phyloP scores from a whole-genome alignment of 495 filamentous ascomycete species.

The Neurospora cerealis region DNA sequence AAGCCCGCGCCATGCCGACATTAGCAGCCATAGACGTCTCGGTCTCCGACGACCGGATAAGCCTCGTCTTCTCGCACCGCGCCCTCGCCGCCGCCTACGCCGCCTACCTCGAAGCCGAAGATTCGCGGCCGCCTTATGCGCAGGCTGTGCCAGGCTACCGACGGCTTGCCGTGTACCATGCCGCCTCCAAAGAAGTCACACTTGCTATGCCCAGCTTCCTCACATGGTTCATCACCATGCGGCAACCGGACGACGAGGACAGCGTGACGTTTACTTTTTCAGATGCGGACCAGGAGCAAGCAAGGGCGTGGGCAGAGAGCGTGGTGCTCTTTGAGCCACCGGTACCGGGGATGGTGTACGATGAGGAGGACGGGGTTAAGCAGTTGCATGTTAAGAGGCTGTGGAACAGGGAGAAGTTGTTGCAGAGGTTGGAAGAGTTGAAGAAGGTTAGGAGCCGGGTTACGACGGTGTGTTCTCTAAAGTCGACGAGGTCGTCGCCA shows the following conservation, averaged over 20 bases:
- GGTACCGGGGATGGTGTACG: constrained; percentile 1
- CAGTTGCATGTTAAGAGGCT: constrained; percentile 20
- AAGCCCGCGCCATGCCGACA: constrained; percentile 12
- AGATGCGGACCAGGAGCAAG: constrained; percentile 9
- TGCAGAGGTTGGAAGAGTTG: constrained; percentile 16
- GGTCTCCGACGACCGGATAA: constrained; percentile 18
- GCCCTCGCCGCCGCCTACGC: constrained; percentile 21
- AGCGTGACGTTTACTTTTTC: constrained; percentile 20
- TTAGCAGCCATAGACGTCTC: constrained; percentile 23
- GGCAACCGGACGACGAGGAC: constrained; percentile 26
- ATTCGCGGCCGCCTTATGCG: constrained; percentile 6
- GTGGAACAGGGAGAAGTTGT: constrained; percentile 16
- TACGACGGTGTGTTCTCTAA: not conserved
- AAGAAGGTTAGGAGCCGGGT: not conserved
- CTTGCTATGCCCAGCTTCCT: constrained; percentile 18
- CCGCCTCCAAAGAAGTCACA: constrained; percentile 16
- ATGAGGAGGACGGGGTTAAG: constrained; percentile 8
- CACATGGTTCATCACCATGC: constrained; percentile 28
- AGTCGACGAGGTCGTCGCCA: not conserved
- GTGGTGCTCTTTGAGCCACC: constrained; percentile 18
- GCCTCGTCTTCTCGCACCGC: constrained; percentile 22
- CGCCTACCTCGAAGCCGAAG: constrained; percentile 16
- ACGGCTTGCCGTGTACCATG: constrained; percentile 11
- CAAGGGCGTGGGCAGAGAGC: constrained; percentile 15
- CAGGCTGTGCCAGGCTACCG: constrained; percentile 12